phyloP scores from a whole-genome alignment of 2,329 filamentous ascomycete species.

The Alternaria novae-zelandiae region DNA sequence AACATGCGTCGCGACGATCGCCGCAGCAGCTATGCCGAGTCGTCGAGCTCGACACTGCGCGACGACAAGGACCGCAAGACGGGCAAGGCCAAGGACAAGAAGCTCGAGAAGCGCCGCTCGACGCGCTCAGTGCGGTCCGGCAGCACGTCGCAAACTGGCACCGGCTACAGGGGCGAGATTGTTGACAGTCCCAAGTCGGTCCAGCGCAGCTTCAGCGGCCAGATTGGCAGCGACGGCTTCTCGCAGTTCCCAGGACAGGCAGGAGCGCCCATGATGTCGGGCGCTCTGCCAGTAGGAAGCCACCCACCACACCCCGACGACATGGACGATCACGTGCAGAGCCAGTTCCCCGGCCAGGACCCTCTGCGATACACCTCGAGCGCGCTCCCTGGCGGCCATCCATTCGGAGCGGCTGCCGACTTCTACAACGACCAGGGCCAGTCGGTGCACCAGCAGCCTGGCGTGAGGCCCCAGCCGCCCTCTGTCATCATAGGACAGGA shows the following conservation, averaged over 20 bases:
- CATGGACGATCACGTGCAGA: slow-evolving; percentile 58
- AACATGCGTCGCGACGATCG: slow-evolving; percentile 36
- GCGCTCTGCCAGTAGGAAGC: slow-evolving; percentile 36
- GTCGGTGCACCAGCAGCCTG: slow-evolving; percentile 65
- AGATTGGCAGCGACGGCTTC: slow-evolving; percentile 40
- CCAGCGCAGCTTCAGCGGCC: slow-evolving; percentile 36
- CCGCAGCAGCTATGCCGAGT: slow-evolving; percentile 39
- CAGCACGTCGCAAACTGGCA: slow-evolving; percentile 33
- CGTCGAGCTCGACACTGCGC: slow-evolving; percentile 34
- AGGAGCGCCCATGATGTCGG: slow-evolving; percentile 45
- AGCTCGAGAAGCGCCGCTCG: slow-evolving; percentile 39
- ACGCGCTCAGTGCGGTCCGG: slow-evolving; percentile 37
- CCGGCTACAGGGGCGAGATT: slow-evolving; percentile 39
- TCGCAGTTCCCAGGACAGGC: slow-evolving; percentile 45
- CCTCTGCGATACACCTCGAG: slow-evolving; percentile 54
- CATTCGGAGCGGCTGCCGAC: slow-evolving; percentile 63
- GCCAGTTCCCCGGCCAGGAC: slow-evolving; percentile 67
- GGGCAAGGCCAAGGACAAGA: slow-evolving; percentile 31
- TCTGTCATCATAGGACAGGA: slow-evolving; percentile 62
- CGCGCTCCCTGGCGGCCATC: slow-evolving; percentile 50
- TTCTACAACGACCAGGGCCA: slow-evolving; percentile 69
- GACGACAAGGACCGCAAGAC: slow-evolving; percentile 40
- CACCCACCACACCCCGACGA: slow-evolving; percentile 22
- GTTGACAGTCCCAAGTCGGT: slow-evolving; percentile 36
- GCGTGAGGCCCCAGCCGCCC: slow-evolving; percentile 61